Conservation (phyloP, 2,329 filamentous ascomycete genomes). For the Colletotrichum plurivorum region DNA sequence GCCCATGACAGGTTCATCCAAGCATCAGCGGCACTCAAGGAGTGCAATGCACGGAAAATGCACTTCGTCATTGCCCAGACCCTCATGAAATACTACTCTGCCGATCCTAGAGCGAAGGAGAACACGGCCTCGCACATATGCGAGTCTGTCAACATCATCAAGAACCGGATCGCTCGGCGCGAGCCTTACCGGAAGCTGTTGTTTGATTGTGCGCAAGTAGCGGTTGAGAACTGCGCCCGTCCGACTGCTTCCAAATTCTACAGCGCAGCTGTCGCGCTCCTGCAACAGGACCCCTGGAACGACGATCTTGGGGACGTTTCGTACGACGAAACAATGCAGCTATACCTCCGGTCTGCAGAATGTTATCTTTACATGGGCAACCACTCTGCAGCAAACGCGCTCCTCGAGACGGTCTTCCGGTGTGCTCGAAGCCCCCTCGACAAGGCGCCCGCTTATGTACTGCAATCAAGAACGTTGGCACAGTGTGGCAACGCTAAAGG, state of each 20-base stretch:
- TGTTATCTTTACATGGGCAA: slow-evolving; percentile 86
- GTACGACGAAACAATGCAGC: slow-evolving; percentile 87
- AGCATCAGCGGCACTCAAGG: slow-evolving; percentile 78
- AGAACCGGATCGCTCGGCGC: slow-evolving; percentile 71
- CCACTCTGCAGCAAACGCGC: slow-evolving; percentile 74
- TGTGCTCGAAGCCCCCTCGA: slow-evolving; percentile 81
- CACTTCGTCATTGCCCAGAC: slow-evolving; percentile 90
- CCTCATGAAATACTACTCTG: slow-evolving; percentile 77
- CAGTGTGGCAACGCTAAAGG: slow-evolving; percentile 79
- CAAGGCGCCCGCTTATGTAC: slow-evolving; percentile 86
- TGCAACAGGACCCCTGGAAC: slow-evolving; percentile 85
- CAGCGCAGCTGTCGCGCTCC: slow-evolving; percentile 79
- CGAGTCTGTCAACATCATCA: slow-evolving; percentile 82
- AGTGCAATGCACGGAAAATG: slow-evolving; percentile 83
- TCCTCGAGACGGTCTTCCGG: slow-evolving; percentile 79
- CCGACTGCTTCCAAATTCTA: slow-evolving; percentile 89
- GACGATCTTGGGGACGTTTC: slow-evolving; percentile 78
- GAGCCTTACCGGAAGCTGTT: slow-evolving; percentile 81
- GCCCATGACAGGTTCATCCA: slow-evolving; percentile 89
- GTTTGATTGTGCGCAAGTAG: slow-evolving; percentile 82
- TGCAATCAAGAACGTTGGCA: slow-evolving; percentile 84
- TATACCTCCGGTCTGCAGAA: slow-evolving; percentile 85
- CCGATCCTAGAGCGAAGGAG: slow-evolving; percentile 76
- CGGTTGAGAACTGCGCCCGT: slow-evolving; percentile 85
- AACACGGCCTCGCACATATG: slow-evolving; percentile 86